Evolutionary conservation across 345 rosid species (phyloP).

Genomic region (Heritiera littoralis): DNA sequence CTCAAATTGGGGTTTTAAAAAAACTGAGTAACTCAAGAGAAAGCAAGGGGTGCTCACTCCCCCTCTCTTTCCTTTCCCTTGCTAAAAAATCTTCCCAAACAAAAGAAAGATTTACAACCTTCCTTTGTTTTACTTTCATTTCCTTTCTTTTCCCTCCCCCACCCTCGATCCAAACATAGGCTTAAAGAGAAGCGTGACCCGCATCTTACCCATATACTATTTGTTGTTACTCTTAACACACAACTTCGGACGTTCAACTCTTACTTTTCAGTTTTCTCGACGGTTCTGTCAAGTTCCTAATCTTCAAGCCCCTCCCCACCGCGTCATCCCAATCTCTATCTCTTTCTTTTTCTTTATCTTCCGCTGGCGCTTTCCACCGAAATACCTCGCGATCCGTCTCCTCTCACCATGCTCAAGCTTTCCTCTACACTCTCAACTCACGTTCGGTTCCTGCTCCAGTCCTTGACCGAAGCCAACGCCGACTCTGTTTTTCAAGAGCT

Average conservation of each 20-base stretch:
- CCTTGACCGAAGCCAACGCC: constrained; percentile 56
- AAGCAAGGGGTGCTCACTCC: too few species aligned
- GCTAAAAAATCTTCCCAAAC: too few species aligned
- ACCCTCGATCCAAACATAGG: too few species aligned
- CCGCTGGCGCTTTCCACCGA: constrained; percentile 1
- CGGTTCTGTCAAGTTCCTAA: constrained; percentile 23
- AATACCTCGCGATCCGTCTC: constrained; percentile 29
- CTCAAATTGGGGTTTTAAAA: too few species aligned
- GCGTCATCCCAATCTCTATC: not conserved
- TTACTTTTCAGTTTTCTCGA: constrained; percentile 19
- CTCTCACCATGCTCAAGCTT: constrained; percentile 48
- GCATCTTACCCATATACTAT: not conserved
- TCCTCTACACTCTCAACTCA: constrained; percentile 55
- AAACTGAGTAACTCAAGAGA: too few species aligned
- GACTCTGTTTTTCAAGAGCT: constrained; percentile 63
- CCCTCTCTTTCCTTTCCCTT: too few species aligned
- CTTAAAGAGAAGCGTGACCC: not conserved
- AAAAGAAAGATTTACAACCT: too few species aligned
- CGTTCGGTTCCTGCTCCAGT: constrained; percentile 68
- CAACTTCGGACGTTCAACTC: not conserved
- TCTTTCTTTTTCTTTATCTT: not conserved
- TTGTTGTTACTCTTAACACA: not conserved
- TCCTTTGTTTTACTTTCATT: too few species aligned
- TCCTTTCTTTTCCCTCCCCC: too few species aligned
- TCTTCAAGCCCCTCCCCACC: constrained; percentile 20